Conservation (phyloP, 1,139 yeast genomes). For the Pichia sp. region DNA sequence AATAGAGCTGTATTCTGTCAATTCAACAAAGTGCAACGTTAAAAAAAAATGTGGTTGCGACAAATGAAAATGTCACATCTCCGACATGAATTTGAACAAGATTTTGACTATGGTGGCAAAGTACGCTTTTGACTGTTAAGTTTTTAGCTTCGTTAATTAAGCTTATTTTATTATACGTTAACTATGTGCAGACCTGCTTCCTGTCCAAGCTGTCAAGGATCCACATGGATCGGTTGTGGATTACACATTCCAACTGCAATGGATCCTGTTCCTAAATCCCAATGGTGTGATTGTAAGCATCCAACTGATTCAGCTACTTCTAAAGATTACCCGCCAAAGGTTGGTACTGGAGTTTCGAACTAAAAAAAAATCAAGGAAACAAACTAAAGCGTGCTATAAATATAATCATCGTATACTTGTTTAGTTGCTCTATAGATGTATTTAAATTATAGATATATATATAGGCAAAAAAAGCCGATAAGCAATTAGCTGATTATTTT, state of each 20-base stretch:
- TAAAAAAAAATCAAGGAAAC: background rate
- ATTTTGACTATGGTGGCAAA: background rate
- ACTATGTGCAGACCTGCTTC: conserved; percentile 26
- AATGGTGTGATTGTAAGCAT: conserved; percentile 32
- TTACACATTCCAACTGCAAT: conserved; percentile 38
- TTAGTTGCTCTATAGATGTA: background rate
- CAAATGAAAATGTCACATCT: background rate
- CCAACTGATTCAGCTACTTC: conserved; percentile 24
- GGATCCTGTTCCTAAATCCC: conserved; percentile 31
- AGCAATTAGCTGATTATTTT: conserved; percentile 41
- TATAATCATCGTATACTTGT: background rate
- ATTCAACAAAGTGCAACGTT: background rate
- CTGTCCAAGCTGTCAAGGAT: conserved; percentile 21
- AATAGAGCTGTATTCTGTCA: background rate
- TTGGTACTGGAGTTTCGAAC: conserved; percentile 22
- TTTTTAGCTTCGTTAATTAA: background rate
- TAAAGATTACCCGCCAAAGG: conserved; percentile 29
- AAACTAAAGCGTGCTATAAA: too few relatives aligned
- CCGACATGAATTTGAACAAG: background rate
- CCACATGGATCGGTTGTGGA: conserved; percentile 45
- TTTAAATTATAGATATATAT: too few relatives aligned
- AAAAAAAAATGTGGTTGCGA: background rate
- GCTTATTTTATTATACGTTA: background rate
- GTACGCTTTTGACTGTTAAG: too few relatives aligned
- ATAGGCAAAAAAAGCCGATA: too few relatives aligned